Conservation (phyloP, 2,329 filamentous ascomycete species). For the Leptoxyphium fumago region DNA sequence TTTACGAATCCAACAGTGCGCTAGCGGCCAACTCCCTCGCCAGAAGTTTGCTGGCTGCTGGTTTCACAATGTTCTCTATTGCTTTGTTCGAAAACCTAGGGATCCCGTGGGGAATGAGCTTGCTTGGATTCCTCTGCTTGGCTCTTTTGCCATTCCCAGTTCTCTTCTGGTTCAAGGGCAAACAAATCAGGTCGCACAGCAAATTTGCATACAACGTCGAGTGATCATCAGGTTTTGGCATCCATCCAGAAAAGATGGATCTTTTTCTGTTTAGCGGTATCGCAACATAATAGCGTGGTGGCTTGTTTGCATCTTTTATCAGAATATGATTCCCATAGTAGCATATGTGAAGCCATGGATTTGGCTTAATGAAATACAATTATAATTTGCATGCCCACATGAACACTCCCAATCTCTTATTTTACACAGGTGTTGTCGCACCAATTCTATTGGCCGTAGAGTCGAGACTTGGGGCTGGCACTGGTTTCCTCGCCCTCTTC, state of each 20-base stretch:
- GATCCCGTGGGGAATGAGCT: conserved; percentile 18
- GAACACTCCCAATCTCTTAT: background rate
- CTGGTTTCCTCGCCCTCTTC: conserved; percentile 60
- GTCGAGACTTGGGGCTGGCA: conserved; percentile 27
- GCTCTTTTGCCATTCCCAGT: conserved; percentile 16
- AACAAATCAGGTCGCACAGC: conserved; percentile 10
- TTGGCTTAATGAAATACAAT: no score
- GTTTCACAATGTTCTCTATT: conserved; percentile 19
- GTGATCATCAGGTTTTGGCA: background rate
- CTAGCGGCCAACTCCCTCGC: conserved; percentile 23
- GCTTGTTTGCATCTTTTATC: no score
- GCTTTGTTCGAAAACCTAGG: conserved; percentile 22
- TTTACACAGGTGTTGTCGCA: conserved; percentile 9
- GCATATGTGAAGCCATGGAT: no score
- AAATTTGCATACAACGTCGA: conserved; percentile 6
- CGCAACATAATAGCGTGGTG: no score
- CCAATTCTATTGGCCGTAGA: conserved; percentile 13
- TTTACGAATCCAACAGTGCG: conserved; percentile 20
- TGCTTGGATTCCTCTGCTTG: conserved; percentile 21
- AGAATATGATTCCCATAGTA: no score
- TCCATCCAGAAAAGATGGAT: no score
- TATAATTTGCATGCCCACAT: no score
- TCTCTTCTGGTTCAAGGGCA: conserved; percentile 16
- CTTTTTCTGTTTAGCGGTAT: no score
- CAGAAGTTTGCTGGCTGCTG: conserved; percentile 21